Evolutionary conservation across 176 grass and related monocot species (phyloP).

Genomic region (Hordeum vulgare): DNA sequence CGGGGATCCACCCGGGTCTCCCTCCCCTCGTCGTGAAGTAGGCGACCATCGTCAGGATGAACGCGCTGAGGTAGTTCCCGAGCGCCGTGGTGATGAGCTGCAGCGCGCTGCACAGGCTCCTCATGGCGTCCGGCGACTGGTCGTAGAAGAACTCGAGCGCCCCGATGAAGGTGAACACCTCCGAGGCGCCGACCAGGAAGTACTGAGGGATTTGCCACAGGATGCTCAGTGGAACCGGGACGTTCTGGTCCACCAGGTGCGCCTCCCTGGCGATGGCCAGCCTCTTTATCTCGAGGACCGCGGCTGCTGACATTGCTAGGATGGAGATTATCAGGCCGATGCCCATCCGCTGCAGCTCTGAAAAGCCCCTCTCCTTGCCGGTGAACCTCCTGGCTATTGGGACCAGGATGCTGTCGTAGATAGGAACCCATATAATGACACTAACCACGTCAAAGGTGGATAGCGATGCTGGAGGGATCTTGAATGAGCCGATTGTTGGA

Average conservation of each 20-base stretch:
- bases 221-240: conserved; percentile 72
- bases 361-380: conserved; percentile 71
- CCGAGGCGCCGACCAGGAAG: conserved; percentile 60
- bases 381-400: conserved; percentile 74
- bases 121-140: conserved; percentile 81
- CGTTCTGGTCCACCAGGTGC: conserved; percentile 51
- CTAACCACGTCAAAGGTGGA: conserved; percentile 81
- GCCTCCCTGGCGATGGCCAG: conserved; percentile 42
- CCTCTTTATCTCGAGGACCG: conserved; percentile 62
- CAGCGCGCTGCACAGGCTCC: conserved; percentile 68
- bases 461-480: conserved; percentile 74
- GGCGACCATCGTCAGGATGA: conserved; percentile 63
- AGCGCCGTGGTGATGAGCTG: conserved; percentile 54
- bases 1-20: conserved; percentile 72
- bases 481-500: conserved; percentile 66
- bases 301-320: conserved; percentile 64
- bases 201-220: conserved; percentile 89
- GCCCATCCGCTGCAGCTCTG: conserved; percentile 79
- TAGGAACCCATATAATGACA: conserved; percentile 68
- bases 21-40: conserved; percentile 64
- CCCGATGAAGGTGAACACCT: conserved; percentile 85
- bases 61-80: conserved; percentile 71
- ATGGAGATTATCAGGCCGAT: conserved; percentile 79
- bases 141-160: conserved; percentile 78
- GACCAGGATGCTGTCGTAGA: conserved; percentile 68